Evolutionary conservation across 2,329 filamentous ascomycete genomes (phyloP), one percentile per base, ranked within the genome.

Genomic region (Myriangium duriaei): DNA sequence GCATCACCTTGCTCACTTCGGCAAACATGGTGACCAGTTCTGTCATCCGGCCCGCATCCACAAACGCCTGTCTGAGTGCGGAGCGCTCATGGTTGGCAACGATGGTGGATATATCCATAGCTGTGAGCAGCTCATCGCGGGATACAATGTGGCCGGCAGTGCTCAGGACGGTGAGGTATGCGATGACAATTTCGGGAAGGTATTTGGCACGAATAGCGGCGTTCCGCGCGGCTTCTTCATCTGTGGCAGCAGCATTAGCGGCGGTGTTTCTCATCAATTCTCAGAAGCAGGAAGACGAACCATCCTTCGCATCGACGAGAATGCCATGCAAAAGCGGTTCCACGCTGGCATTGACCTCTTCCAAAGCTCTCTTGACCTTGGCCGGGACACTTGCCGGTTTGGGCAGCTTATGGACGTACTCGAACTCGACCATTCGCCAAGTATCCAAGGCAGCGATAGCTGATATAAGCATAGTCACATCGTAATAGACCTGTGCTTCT

Each of bases 141-240:
- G 76, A 79, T 30, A 92, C 64, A 34, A 74, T 70, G 32, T 76
- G 77, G 3, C 84, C 85, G 0, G 81, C 80, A 52, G 81, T 81
- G 55, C 92, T 81, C 34, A 96, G 65, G 1, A 81, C 78, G 50
- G 74, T 79, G 53, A 91, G 75, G 56, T 91, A 95, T 2, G 81
- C 83, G 34, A 98, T 69, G 30, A 94, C 67, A 12, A 83, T 72
- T 55, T 95, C 86, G 2, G 91, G 87, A 3, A 98, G 68, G 58
- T 93, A 96, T 0, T 74, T 72, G 39, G 76, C 71, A 47, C 86
- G 76, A 36, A 96, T 73, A 15, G 68, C 61, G 33, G 61, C 60
- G 33, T 85, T 70, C 39, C 82, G 74, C 11, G 65, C 55, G 42
- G 74, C 70, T 51, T 79, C 80, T 37, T 56, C 51, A 34, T 66